Percentiles rank a stretch among this genome's conserved stretches.
Conservation (phyloP, 441 rosid species). For the Gossypium schwendimanii region DNA sequence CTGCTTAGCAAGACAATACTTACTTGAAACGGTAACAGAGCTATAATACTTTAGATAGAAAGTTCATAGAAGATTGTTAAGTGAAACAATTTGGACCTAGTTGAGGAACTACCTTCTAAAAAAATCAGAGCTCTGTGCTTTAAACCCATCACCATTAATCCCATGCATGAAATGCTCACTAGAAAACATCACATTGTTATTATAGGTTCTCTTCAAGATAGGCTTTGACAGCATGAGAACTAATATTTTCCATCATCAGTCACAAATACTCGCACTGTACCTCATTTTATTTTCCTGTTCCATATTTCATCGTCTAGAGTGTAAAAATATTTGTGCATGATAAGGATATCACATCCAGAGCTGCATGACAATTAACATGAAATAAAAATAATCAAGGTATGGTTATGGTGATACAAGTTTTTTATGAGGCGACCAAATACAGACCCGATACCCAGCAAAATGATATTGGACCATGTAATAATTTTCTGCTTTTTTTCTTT, state of each 20-base stretch:
- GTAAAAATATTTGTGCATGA: neutral
- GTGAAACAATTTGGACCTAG: constrained; percentile 1
- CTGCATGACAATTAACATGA: constrained; percentile 11
- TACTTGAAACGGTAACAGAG: constrained; percentile 7
- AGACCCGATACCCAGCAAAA: neutral
- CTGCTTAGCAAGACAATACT: constrained; percentile 5
- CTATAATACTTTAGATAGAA: neutral
- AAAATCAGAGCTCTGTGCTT: constrained; percentile 32
- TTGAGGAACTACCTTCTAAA: constrained; percentile 31
- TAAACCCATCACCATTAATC: constrained; percentile 24
- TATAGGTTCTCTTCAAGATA: constrained; percentile 21
- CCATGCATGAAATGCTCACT: constrained; percentile 28
- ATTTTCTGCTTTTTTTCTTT: neutral
- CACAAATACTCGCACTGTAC: constrained; percentile 20
- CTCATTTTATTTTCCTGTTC: constrained; percentile 19
- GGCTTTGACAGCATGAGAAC: constrained; percentile 9
- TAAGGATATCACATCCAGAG: neutral
- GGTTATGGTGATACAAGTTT: neutral
- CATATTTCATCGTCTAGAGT: constrained; percentile 15
- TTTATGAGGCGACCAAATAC: neutral
- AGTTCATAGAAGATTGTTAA: neutral
- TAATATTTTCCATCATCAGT: constrained; percentile 20
- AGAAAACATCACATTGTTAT: constrained; percentile 38
- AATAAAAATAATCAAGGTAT: neutral
- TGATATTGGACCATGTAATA: neutral